Percentiles rank a stretch among this genome's conserved stretches.
Conservation (phyloP, 2,329 filamentous ascomycete genomes). For the Clonostachys chloroleuca region DNA sequence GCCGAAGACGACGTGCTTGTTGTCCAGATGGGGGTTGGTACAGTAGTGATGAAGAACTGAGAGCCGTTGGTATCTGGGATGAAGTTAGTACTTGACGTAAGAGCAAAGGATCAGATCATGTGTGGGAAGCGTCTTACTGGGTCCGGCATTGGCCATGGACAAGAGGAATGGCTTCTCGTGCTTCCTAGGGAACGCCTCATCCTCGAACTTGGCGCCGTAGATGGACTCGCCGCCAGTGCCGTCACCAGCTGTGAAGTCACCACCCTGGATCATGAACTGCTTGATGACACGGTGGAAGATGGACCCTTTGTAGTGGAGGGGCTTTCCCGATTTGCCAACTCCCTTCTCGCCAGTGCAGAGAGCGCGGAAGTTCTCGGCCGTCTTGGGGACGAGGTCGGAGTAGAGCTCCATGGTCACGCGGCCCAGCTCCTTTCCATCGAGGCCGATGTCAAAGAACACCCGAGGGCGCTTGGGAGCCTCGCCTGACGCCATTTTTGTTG, state of each 20-base stretch:
- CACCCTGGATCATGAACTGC: conserved; percentile 92
- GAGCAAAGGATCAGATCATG: neutral
- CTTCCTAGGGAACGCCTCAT: conserved; percentile 91
- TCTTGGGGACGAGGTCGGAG: conserved; percentile 79
- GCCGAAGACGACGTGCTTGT: conserved; percentile 96
- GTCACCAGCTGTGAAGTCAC: conserved; percentile 93
- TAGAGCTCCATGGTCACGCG: conserved; percentile 85
- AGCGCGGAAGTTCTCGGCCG: conserved; percentile 91
- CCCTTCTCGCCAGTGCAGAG: conserved; percentile 97
- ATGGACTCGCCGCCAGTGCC: conserved; percentile 96
- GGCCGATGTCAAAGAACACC: conserved; percentile 90
- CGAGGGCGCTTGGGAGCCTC: conserved; percentile 40
- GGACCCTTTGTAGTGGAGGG: conserved; percentile 89
- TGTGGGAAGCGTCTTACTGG: conserved; percentile 54
- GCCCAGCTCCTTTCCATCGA: conserved; percentile 69
- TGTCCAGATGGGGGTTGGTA: conserved; percentile 89
- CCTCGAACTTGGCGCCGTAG: conserved; percentile 94
- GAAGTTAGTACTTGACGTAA: neutral
- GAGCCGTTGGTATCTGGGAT: conserved; percentile 81
- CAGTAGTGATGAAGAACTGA: conserved; percentile 97
- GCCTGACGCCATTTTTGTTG: neutral
- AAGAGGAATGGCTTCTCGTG: conserved; percentile 91
- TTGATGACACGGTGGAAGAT: conserved; percentile 97
- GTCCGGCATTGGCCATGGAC: conserved; percentile 97
- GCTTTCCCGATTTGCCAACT: conserved; percentile 72